phyloP scores from a whole-genome alignment of 2,329 filamentous ascomycete species.

The Aquanectria penicillioides region DNA sequence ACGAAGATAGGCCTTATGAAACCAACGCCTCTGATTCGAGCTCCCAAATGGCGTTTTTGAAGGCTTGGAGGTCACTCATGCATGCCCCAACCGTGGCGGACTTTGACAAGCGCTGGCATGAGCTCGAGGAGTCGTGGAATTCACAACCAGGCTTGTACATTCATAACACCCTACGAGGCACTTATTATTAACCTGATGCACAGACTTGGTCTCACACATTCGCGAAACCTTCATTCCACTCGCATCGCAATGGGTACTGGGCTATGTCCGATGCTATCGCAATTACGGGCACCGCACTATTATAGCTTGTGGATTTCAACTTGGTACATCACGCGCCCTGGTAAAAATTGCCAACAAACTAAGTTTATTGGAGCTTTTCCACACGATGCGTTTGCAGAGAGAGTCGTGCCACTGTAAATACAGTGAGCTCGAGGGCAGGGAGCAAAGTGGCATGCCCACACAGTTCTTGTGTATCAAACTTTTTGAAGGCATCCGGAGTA shows the following conservation, averaged over 20 bases:
- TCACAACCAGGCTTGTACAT: background rate
- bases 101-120: background rate
- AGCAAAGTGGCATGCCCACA: background rate
- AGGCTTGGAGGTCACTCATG: background rate
- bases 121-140: background rate
- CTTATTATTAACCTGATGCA: background rate
- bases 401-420: background rate
- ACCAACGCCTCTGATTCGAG: background rate
- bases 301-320: background rate
- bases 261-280: background rate
- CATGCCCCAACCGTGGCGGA: background rate
- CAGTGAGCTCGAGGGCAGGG: background rate
- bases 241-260: background rate
- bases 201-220: background rate
- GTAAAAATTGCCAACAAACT: background rate
- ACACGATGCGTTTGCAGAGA: background rate
- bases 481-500: too few species aligned
- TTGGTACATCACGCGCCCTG: background rate
- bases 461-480: background rate
- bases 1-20: background rate
- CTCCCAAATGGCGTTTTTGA: background rate
- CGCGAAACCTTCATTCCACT: background rate
- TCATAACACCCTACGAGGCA: background rate
- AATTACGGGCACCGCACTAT: background rate
- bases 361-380: background rate